Evolutionary conservation across 176 grass and related monocot genomes (phyloP).

Genomic region (Carex myosuroides): DNA sequence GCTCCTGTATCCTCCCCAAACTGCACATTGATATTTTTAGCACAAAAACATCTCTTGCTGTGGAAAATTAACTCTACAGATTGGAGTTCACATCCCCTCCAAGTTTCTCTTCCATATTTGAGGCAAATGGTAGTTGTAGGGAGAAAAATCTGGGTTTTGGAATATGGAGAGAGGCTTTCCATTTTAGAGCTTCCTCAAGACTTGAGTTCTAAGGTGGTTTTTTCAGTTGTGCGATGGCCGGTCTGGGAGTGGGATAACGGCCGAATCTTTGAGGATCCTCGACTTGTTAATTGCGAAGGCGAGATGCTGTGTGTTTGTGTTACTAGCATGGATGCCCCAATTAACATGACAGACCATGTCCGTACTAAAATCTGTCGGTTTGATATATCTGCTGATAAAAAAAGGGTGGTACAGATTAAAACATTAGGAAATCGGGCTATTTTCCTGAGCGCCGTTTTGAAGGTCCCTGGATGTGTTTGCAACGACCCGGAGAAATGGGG

Average conservation of each 20-base stretch:
- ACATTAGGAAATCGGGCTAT: slow-evolving; percentile 34
- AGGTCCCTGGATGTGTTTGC: slow-evolving; percentile 33
- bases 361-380: slow-evolving; percentile 17
- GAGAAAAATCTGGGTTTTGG: slow-evolving; percentile 37
- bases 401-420: slow-evolving; percentile 33
- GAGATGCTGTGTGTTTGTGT: slow-evolving; percentile 36
- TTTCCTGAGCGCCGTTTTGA: slow-evolving; percentile 27
- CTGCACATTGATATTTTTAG: slow-evolving; percentile 31
- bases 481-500: slow-evolving; percentile 49
- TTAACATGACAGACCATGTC: too few species aligned
- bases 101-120: not conserved
- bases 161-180: slow-evolving; percentile 11
- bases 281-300: slow-evolving; percentile 31
- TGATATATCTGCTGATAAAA: not conserved
- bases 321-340: not conserved
- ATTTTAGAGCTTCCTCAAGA: slow-evolving; percentile 20
- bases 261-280: not conserved
- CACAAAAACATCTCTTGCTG: slow-evolving; percentile 13
- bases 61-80: slow-evolving; percentile 34
- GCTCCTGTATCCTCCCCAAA: slow-evolving; percentile 34
- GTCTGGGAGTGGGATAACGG: not conserved
- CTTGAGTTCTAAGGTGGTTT: slow-evolving; percentile 13
- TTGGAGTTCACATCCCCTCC: slow-evolving; percentile 22
- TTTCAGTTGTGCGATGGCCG: not conserved
- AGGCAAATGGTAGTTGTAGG: slow-evolving; percentile 34